Percentiles rank a stretch among this genome's conserved stretches.
Evolutionary conservation across 2,329 filamentous ascomycete species (phyloP).

Genomic region (Neonectria punicea): DNA sequence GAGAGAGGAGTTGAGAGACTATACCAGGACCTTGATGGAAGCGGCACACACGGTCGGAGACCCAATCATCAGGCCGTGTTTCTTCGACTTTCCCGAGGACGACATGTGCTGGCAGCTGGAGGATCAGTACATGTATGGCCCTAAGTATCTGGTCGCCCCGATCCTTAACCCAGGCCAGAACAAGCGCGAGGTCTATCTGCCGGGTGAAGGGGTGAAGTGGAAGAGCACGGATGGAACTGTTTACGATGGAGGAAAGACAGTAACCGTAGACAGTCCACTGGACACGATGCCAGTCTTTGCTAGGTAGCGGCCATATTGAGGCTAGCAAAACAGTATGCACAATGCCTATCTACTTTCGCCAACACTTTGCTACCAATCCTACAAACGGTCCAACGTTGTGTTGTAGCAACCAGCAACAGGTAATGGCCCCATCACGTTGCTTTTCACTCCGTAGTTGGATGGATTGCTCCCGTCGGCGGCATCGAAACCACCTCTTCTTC

Average conservation of each 20-base stretch:
- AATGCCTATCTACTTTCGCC: background rate
- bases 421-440: too few relatives aligned
- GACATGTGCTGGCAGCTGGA: constrained; percentile 64
- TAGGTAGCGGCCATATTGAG: background rate
- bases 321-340: background rate
- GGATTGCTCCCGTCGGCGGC: background rate
- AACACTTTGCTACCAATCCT: background rate
- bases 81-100: constrained; percentile 72
- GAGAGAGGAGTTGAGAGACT: constrained; percentile 67
- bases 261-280: background rate
- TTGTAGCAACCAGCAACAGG: too few relatives aligned
- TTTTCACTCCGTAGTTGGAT: background rate
- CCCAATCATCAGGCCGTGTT: constrained; percentile 70
- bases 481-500: background rate
- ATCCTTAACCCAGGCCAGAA: background rate
- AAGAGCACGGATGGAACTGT: background rate
- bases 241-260: background rate
- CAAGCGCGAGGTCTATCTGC: background rate
- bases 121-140: constrained; percentile 72
- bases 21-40: constrained; percentile 67
- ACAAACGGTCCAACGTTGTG: background rate
- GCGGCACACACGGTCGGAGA: constrained; percentile 68
- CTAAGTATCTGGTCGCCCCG: constrained; percentile 4
- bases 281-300: background rate
- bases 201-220: background rate